Conservation (phyloP, 129 eudicot genomes). For the Chrysanthemum lavandulifolium region DNA sequence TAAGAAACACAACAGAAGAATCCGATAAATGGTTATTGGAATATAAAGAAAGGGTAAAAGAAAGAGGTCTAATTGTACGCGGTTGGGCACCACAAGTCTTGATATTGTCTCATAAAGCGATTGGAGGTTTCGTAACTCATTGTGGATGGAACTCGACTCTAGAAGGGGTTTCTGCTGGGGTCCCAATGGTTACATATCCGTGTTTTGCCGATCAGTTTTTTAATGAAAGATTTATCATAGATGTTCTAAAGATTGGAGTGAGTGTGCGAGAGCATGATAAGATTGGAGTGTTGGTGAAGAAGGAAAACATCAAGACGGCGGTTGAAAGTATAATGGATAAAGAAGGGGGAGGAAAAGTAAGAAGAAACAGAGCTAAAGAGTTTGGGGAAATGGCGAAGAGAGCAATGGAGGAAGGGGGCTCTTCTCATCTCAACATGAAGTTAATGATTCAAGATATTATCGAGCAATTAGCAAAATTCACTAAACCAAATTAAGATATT, state of each 20-base stretch:
- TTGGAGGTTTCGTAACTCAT: constrained; percentile 71
- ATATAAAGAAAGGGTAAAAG: constrained; percentile 46
- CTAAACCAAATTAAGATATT: neutral
- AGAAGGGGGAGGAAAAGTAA: constrained; percentile 35
- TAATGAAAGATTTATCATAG: constrained; percentile 49
- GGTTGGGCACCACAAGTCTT: constrained; percentile 86
- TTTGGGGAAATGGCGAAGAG: constrained; percentile 48
- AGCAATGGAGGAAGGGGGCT: constrained; percentile 50
- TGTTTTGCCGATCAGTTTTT: constrained; percentile 52
- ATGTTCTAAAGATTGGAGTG: constrained; percentile 46
- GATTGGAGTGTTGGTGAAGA: constrained; percentile 37
- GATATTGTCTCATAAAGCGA: constrained; percentile 48
- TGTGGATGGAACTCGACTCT: constrained; percentile 86
- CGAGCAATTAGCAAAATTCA: constrained; percentile 11
- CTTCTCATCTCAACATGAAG: constrained; percentile 36
- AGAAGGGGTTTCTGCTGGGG: constrained; percentile 57
- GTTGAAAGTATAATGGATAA: constrained; percentile 39
- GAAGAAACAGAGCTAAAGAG: constrained; percentile 40
- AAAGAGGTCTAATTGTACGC: constrained; percentile 47
- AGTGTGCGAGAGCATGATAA: constrained; percentile 39
- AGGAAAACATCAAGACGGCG: constrained; percentile 31
- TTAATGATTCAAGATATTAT: constrained; percentile 31
- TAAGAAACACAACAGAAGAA: constrained; percentile 34
- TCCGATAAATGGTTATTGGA: constrained; percentile 41
- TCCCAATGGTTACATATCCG: constrained; percentile 73